Evolutionary conservation across 2,329 filamentous ascomycete species (phyloP).

Genomic region (Emmonsia crescens): DNA sequence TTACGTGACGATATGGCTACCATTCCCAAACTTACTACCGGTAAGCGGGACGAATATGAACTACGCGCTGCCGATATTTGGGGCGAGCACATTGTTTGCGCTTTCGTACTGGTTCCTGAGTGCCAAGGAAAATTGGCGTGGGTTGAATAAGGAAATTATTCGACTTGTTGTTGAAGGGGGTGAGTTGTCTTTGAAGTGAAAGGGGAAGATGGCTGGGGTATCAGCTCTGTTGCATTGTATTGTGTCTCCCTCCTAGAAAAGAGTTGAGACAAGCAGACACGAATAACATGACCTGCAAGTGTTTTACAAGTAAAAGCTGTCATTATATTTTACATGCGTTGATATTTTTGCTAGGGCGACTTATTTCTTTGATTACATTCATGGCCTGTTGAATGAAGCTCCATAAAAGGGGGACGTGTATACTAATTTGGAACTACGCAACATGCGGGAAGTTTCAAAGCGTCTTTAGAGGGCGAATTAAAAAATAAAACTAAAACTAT

Average conservation of each 20-base stretch:
- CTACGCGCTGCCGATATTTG: constrained; percentile 27
- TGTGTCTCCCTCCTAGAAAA: not conserved
- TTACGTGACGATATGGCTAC: constrained; percentile 23
- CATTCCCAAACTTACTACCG: constrained; percentile 25
- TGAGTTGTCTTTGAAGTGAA: constrained; percentile 12
- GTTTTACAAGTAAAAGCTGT: not conserved
- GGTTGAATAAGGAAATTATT: constrained; percentile 13
- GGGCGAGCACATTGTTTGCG: constrained; percentile 11
- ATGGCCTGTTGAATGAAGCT: not conserved
- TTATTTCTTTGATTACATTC: not conserved
- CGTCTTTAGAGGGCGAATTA: too few relatives aligned
- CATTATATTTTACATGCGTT: not conserved
- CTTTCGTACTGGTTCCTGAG: constrained; percentile 11
- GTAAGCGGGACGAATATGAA: constrained; percentile 31
- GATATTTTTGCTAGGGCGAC: not conserved
- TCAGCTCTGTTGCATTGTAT: not conserved
- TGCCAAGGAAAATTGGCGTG: constrained; percentile 11
- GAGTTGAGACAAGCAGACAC: not conserved
- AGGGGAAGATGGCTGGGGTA: not conserved
- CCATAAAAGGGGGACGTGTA: too few relatives aligned
- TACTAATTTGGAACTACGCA: too few relatives aligned
- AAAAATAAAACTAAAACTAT: too few relatives aligned
- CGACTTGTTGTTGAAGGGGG: constrained; percentile 12
- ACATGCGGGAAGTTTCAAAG: too few relatives aligned
- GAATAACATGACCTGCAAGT: not conserved